Evolutionary conservation across 768 basidiomycete genomes (phyloP), one percentile per base, ranked within the genome.

Genomic region (Pholiota molesta): DNA sequence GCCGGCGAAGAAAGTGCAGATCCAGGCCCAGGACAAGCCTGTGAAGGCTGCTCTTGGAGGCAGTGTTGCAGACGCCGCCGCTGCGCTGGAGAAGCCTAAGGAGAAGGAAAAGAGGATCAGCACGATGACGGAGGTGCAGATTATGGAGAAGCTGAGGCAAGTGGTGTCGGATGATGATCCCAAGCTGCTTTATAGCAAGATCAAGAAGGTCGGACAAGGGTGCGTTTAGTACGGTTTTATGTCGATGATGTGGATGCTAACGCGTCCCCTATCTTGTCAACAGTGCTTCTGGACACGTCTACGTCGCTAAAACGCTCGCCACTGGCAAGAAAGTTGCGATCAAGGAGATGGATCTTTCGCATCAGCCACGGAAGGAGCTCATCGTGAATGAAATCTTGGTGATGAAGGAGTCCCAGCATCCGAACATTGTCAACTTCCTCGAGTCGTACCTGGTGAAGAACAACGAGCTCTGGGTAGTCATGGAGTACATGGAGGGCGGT

Each of bases 401-500:
- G 67, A 99, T 99, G 97, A 97, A 95, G 74, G 97, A 96, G 75
- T 95, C 93, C 28, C 94, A 95, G 65, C 95, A 97, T 73, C 94
- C 95, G 31, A 98, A 97, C 70, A 96, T 98, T 61, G 95, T 98
- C 80, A 97, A 97, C 77, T 98, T 94, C 77, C 77, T 97, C 44
- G 92, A 97, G 6, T 87, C 92, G 23, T 97, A 95, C 75, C 84
- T 98, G 47, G 86, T 97, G 57, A 91, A 91, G 77, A 89, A 81
- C 72, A 90, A 83, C 56, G 95, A 97, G 71, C 85, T 97, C 23
- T 98, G 95, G 95, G 95, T 97, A 47, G 95, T 97, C 61, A 98
- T 97, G 95, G 95, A 98, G 78, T 97, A 93, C 72, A 98, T 98
- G 95, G 95, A 98, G 75, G 95, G 95, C 56, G 96, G 97, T 42